Evolutionary conservation across 2,329 filamentous ascomycete genomes (phyloP), one percentile per base, ranked within the genome.

Genomic region (Pseudocercospora fuligena): DNA sequence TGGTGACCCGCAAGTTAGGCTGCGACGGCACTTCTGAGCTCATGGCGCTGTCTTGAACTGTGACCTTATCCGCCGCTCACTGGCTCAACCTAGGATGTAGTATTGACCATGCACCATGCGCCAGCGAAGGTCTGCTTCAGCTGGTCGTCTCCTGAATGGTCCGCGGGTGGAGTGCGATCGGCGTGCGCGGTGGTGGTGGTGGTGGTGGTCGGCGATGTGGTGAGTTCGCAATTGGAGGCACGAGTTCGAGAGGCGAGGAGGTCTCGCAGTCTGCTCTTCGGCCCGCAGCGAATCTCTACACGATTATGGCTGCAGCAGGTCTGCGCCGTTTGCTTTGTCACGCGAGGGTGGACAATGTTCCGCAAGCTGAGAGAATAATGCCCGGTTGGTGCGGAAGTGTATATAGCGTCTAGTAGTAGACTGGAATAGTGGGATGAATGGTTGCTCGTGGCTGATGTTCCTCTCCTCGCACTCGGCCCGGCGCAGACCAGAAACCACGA

Each of bases 1-100:
- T 97, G 76, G 94, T 97, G 74, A 98, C 89, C 82, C 94, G 90
- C 78, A 98, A 85, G 83, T 97, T 98, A 77, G 92, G 89, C 83
- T 81, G 79, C 68, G 90, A 74, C 66, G 80, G 80, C 56, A 78
- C 78, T 74, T 83, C 81, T 80, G 83, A 83, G 75, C 60, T 61
- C 61, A 64, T 72, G 67, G 59, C 59, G 65, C 60, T 63, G 56
- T 40, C n/a, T 21, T n/a, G 19, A 21, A 36, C 21, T 19, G 25
- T 57, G 53, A 25, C 47, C 25, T 47, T 63, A n/a, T 61, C 54
- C 23, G 64, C 56, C 51, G 61, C 58, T 65, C 57, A 60, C 57
- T 64, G 60, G 60, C 65, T 68, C 47, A 59, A 33, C 46, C 16
- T 40, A 27, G 29, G 43, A 40, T 60, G 63, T 60, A 14, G 40